Evolutionary conservation across 2,329 filamentous ascomycete species (phyloP), one percentile per base, ranked within the genome.

Genomic region (Trichoderma gracile): DNA sequence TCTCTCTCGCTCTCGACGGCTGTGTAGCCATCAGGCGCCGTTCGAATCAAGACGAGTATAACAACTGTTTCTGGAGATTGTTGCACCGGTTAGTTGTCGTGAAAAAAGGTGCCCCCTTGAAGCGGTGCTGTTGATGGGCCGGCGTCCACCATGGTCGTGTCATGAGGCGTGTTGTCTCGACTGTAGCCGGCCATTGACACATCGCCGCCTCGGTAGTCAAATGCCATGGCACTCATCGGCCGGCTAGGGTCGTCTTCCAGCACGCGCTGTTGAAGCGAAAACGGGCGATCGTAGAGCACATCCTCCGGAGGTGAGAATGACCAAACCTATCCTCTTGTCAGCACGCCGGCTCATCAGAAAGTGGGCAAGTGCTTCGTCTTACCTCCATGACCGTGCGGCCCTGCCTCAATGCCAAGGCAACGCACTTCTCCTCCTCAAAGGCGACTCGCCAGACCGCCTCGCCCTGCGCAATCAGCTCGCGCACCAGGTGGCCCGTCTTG

Each of bases 381-480:
- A 96, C 94, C 88, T 99, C 95, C 95, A 99, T 99, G 67, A 98
- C 90, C 0, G 96, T 98, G 67, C 93, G 88, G 63, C 88, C 89
- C 59, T 87, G 87, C 66, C 94, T 86, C 71, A 92, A 89, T 9
- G 95, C 95, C 83, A 99, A 91, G 38, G 97, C 94, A 33, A 99
- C 94, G 65, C 94, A 96, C 77, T 97, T 98, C 78, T 99, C 95
- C 69, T 97, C 94, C 74, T 99, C 95, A 75, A 99, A 99, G 0
- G 96, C 95, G 40, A 99, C 94, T 66, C 95, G 86, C 95, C 95
- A 99, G 0, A 99, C 95, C 17, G 94, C 93, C 73, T 99, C 94
- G 0, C 94, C 92, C 60, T 94, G 93, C 21, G 90, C 88, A 53
- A 94, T 94, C 47, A 99, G 85, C 77, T 99, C 95, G 66, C 95